These are phyloP conservation scores for Acer negundo DNA, from an alignment of 345 rosid genomes.

Conservation along the genomic window DNA sequence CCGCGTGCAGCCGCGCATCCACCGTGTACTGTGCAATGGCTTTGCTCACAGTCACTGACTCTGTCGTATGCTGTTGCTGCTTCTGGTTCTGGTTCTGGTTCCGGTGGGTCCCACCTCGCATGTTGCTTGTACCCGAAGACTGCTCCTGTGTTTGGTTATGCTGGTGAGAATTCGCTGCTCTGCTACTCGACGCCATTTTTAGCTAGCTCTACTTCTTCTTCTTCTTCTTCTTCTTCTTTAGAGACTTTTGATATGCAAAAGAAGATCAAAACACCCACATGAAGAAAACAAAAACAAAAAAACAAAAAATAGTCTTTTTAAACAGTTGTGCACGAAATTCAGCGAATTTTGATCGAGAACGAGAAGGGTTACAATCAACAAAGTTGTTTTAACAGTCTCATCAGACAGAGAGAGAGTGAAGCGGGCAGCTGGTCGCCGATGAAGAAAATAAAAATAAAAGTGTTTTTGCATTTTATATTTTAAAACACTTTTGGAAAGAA, in stretches of 20 bases:
- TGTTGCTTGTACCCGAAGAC: constrained; percentile 50
- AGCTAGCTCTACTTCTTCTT: background rate
- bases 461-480: background rate
- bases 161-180: constrained; percentile 12
- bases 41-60: constrained; percentile 60
- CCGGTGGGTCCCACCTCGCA: constrained; percentile 20
- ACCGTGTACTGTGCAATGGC: constrained; percentile 93
- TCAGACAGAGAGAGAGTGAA: background rate
- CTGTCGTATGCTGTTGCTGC: constrained; percentile 26
- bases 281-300: background rate
- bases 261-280: background rate
- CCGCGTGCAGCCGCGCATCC: constrained; percentile 94
- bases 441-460: background rate
- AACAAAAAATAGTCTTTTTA: background rate
- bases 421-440: background rate
- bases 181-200: constrained; percentile 43
- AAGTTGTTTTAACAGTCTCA: background rate
- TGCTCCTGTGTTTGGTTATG: constrained; percentile 33
- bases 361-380: background rate
- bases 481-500: too few relatives aligned
- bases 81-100: background rate
- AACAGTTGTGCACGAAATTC: background rate
- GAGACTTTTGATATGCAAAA: too few relatives aligned
- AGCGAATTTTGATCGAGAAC: background rate
- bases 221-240: too few relatives aligned